Conservation (phyloP, 2,329 filamentous ascomycete genomes). For the Nemania sp. region DNA sequence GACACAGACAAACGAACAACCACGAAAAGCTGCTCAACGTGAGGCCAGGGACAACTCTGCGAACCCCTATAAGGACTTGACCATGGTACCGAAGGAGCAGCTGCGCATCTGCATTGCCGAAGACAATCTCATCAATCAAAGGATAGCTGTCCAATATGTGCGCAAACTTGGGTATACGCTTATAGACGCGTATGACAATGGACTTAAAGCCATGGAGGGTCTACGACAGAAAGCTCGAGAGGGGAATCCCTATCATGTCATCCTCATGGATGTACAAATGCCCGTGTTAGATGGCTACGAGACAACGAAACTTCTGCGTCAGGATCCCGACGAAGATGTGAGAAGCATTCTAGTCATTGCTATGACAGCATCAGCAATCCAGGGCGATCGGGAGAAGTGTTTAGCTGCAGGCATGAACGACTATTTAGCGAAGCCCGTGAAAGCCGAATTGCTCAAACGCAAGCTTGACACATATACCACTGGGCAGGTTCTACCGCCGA, state of each 20-base stretch:
- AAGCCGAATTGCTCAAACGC: conserved; percentile 80
- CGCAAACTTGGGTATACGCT: conserved; percentile 78
- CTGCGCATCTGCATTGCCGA: conserved; percentile 91
- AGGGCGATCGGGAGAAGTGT: conserved; percentile 92
- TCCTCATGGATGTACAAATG: conserved; percentile 98
- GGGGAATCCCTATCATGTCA: conserved; percentile 80
- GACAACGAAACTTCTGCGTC: conserved; percentile 80
- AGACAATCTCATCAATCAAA: conserved; percentile 93
- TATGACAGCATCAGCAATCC: conserved; percentile 95
- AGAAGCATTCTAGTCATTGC: conserved; percentile 89
- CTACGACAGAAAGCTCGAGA: conserved; percentile 72
- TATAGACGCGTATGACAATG: conserved; percentile 89
- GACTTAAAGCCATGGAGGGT: conserved; percentile 83
- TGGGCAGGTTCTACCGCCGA: conserved; percentile 40
- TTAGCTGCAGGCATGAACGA: conserved; percentile 98
- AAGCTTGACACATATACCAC: conserved; percentile 69
- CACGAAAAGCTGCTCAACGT: conserved; percentile 35
- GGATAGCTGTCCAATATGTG: conserved; percentile 90
- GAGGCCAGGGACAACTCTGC: conserved; percentile 46
- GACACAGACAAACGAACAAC: conserved; percentile 48
- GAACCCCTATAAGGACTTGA: conserved; percentile 65
- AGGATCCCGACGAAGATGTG: conserved; percentile 75
- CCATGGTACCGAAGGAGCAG: conserved; percentile 72
- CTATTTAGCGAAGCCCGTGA: conserved; percentile 93
- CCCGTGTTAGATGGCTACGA: conserved; percentile 91